Base-by-base conservation (phyloP, 306 rosid genomes). In the Rosa multiflora region DNA sequence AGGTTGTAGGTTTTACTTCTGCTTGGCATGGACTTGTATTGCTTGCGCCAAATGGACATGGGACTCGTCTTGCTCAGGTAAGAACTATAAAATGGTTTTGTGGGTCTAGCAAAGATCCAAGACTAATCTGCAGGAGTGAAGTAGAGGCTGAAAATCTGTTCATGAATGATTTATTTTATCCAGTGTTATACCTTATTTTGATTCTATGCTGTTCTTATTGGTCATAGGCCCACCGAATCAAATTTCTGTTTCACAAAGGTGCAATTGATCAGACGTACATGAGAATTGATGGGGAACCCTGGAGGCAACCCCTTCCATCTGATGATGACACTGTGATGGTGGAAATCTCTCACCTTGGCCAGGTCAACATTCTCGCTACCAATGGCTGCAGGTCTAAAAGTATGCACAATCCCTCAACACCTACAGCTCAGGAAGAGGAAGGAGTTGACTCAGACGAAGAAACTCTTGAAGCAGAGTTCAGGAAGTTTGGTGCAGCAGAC, bases 51-150 rank as follows among this genome's bases (percentile, higher is more conserved):
- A 93, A 91, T 0, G 98, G 99, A 53, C 99, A 95, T 77, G 99
- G 99, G 70, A 91, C 96, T 81, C 99, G 98, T 79, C 99, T 95
- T 86, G 97, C 97, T 49, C 99, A 95, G 97, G 99, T 92, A 75
- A 78, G 73, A 72, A 51, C 51, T 52, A 26, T n/a, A 61, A 42
- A 39, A 13, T 67, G 26, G 10, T 39, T 21, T 70, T 13, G 10
- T 52, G 15, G 15, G 71, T 37, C 76, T 18, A 29, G 15, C 2
- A 42, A 40, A 32, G 37, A 67, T 32, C 14, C 2, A 58, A 32
- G 42, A 64, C n/a, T 63, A 56, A 74, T 20, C 23, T 53, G 39
- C 17, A 39, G 23, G 23, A 17, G 11, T 15, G 13, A 71, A 68
- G 8, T 9, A 40, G 72, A 67, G 18, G 49, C 48, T 40, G 48